phyloP scores from a whole-genome alignment of 2,329 filamentous ascomycete genomes.

The Lasiodiplodia gonubiensis region DNA sequence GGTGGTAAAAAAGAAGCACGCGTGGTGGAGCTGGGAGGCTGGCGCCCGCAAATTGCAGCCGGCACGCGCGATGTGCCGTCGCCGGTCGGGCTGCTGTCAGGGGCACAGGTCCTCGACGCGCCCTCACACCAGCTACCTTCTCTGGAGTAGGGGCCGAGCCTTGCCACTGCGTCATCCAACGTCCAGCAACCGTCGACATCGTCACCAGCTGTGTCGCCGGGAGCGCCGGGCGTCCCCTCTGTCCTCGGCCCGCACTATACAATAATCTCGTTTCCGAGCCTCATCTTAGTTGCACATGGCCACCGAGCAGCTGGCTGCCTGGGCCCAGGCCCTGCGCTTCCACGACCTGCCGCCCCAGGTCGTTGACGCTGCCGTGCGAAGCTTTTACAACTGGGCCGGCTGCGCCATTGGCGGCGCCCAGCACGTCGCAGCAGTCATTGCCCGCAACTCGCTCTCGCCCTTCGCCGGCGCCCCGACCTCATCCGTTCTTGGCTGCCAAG shows the following conservation, averaged over 20 bases:
- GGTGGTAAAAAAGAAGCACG: not conserved
- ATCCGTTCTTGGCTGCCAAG: constrained; percentile 43
- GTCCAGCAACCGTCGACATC: not conserved
- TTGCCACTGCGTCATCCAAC: constrained; percentile 25
- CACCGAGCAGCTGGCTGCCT: constrained; percentile 55
- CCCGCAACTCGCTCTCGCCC: constrained; percentile 42
- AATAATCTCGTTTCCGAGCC: constrained; percentile 12
- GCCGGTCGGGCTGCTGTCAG: constrained; percentile 20
- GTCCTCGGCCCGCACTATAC: not conserved
- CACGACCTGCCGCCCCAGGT: constrained; percentile 50
- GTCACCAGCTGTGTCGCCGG: not conserved
- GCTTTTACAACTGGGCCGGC: constrained; percentile 61
- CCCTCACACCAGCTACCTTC: not conserved
- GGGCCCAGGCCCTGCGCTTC: constrained; percentile 53
- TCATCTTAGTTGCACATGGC: constrained; percentile 48
- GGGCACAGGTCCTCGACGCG: constrained; percentile 8
- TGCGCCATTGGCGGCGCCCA: constrained; percentile 59
- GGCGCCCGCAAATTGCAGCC: constrained; percentile 18
- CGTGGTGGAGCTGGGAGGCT: constrained; percentile 3
- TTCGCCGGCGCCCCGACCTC: constrained; percentile 49
- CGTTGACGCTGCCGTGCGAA: constrained; percentile 52
- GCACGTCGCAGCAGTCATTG: constrained; percentile 53
- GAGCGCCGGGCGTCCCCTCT: constrained; percentile 9
- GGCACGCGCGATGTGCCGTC: constrained; percentile 9
- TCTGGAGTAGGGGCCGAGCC: not conserved